Base-by-base conservation (phyloP, 805 yeast genomes). In the Suhomyces tanzawaensis region DNA sequence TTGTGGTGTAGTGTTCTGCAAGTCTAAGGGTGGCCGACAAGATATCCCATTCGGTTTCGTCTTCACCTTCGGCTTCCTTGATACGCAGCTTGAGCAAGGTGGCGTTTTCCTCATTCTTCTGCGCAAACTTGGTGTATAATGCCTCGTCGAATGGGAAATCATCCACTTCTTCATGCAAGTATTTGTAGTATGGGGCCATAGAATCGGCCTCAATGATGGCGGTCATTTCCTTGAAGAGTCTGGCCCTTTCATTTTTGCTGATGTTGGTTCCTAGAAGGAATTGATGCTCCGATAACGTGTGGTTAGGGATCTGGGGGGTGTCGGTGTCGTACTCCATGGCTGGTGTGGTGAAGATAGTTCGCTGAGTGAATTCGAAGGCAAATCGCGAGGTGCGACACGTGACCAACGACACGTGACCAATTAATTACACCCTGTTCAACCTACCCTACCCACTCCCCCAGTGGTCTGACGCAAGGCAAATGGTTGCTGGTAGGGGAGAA, bases 11-110 rank as follows among this genome's bases (percentile, higher is more conserved):
- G 63, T 82, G 87, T 57, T 90, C 95, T 24, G 96, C 97, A 21
- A 93, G 76, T 53, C 81, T 77, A 39, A 80, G 77, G 76, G 88
- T 84, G 31, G 82, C 79, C 45, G 81, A 81, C 7, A 89, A 81
- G 26, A 81, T 74, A 55, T 88, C 96, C 47, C 84, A 64, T 57
- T 88, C 96, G 23, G 95, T 95, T 59, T 90, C 97, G 44, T 82
- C 86, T 41, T 80, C 88, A 40, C 74, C 77, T 35, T 74, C 75
- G 16, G 78, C 71, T 45, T 67, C 77, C 36, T 66, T 71, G 40
- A 74, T 77, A 69, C 62, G 72, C 53, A 56, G 69, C 61, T 67
- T 82, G 76, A 59, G 78, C 64, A 55, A 74, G 55, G 45, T 62
- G 19, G 85, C 72, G 36, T 76, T 72, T 30, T 55, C 64, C n/a